These are phyloP conservation scores for Hericium erinaceus DNA, from an alignment of 768 basidiomycete genomes.

Conservation along the genomic window DNA sequence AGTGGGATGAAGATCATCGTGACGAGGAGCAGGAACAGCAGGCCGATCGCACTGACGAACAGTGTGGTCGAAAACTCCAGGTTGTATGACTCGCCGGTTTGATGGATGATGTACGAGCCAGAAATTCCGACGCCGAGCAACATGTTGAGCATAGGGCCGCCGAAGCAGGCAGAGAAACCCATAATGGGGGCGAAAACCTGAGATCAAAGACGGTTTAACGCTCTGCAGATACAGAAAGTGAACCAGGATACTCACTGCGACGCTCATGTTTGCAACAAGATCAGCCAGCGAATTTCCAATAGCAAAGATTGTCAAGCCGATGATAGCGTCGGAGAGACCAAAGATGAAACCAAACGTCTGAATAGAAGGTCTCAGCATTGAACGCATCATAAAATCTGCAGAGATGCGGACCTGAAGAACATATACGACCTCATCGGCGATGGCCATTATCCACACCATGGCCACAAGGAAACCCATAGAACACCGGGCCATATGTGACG, in stretches of 20 bases:
- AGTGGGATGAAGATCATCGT: slow-evolving; percentile 81
- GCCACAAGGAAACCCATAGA: slow-evolving; percentile 87
- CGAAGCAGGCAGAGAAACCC: slow-evolving; percentile 94
- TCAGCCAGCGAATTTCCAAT: slow-evolving; percentile 95
- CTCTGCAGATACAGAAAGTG: neutral
- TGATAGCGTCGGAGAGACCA: slow-evolving; percentile 93
- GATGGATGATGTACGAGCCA: slow-evolving; percentile 73
- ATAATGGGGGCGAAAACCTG: slow-evolving; percentile 84
- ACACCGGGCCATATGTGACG: slow-evolving; percentile 63
- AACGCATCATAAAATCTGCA: neutral
- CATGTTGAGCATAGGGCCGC: slow-evolving; percentile 88
- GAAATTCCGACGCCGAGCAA: slow-evolving; percentile 88
- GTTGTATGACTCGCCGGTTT: slow-evolving; percentile 52
- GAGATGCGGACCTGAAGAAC: slow-evolving; percentile 59
- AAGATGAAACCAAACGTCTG: slow-evolving; percentile 92
- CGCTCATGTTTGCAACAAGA: slow-evolving; percentile 93
- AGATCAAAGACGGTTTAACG: neutral
- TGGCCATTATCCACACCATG: slow-evolving; percentile 97
- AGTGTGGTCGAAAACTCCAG: slow-evolving; percentile 78
- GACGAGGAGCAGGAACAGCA: slow-evolving; percentile 63
- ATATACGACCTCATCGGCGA: slow-evolving; percentile 91
- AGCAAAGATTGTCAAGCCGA: slow-evolving; percentile 94
- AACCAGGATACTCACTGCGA: slow-evolving; percentile 48
- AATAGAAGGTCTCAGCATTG: neutral
- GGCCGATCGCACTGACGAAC: slow-evolving; percentile 71